Conservation (phyloP, 257 asterid genomes). For the Paulownia fortunei region DNA sequence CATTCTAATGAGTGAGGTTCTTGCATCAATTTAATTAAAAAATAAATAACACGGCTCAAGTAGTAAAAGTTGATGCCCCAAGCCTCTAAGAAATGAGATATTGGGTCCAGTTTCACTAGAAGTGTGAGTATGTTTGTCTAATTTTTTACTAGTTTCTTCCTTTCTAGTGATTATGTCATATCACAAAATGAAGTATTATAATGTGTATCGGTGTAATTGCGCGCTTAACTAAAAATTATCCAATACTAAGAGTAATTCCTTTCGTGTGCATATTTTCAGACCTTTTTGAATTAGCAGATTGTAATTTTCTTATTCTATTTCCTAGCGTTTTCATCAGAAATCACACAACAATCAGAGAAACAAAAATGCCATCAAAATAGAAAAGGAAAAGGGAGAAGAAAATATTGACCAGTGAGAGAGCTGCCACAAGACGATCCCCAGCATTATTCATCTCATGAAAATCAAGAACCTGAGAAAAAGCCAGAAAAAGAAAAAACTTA, state of each 20-base stretch:
- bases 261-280: neutral
- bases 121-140: neutral
- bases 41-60: neutral
- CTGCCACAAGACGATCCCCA: conserved; percentile 84
- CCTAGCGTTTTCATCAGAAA: neutral
- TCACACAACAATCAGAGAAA: neutral
- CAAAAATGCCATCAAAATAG: neutral
- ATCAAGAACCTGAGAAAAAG: conserved; percentile 70
- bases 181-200: neutral
- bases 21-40: conserved; percentile 4
- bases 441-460: conserved; percentile 82
- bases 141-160: neutral
- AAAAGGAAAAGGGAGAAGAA: neutral
- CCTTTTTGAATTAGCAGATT: neutral
- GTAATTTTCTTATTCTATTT: neutral
- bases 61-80: neutral
- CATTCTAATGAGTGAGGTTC: conserved; percentile 8
- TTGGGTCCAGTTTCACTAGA: neutral
- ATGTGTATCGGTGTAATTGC: no score
- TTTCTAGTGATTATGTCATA: neutral
- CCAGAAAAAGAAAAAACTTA: conserved; percentile 4
- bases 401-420: conserved; percentile 79
- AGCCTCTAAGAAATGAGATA: neutral
- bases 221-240: no score
- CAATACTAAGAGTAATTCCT: neutral